A percentile compares a stretch with the other conserved stretches of the same genome.
phyloP scores from a whole-genome alignment of 1,284 basidiomycete species.

The Apiotrichum laibachii region DNA sequence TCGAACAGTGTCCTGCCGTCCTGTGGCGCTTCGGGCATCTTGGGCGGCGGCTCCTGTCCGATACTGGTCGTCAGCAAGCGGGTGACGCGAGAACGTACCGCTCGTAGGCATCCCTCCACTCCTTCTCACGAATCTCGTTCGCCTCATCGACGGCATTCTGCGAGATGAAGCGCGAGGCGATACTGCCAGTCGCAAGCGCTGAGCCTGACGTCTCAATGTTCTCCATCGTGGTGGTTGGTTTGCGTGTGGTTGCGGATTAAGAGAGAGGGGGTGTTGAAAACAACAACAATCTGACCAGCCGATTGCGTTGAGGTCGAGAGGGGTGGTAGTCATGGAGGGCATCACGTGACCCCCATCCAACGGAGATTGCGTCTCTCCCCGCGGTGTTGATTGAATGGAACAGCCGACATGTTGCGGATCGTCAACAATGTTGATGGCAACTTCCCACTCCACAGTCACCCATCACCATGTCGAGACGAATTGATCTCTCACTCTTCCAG shows the following conservation, averaged over 20 bases:
- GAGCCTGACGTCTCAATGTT: slow-evolving; percentile 23
- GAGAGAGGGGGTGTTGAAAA: too few relatives aligned
- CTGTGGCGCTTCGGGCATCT: slow-evolving; percentile 58
- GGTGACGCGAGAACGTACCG: slow-evolving; percentile 57
- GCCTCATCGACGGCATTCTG: slow-evolving; percentile 76
- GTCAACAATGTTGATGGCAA: too few relatives aligned
- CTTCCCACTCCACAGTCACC: too few relatives aligned
- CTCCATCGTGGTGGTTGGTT: slow-evolving; percentile 15
- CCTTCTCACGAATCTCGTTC: slow-evolving; percentile 70
- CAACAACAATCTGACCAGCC: too few relatives aligned
- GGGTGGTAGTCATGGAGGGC: too few relatives aligned
- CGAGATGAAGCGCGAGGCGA: slow-evolving; percentile 57
- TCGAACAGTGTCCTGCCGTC: slow-evolving; percentile 88
- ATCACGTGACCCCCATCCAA: too few relatives aligned
- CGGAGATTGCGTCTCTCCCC: too few relatives aligned
- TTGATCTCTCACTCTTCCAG: slow-evolving; percentile 49
- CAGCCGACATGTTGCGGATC: too few relatives aligned
- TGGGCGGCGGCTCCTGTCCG: slow-evolving; percentile 80
- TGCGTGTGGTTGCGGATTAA: background rate
- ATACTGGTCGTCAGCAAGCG: slow-evolving; percentile 54
- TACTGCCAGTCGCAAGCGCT: slow-evolving; percentile 30
- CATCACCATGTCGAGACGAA: slow-evolving; percentile 32
- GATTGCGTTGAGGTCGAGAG: too few relatives aligned
- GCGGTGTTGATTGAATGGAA: too few relatives aligned
- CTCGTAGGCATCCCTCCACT: slow-evolving; percentile 90